Evolutionary conservation across 805 yeast species (phyloP).

Genomic region (Metschnikowia bowlesiae): DNA sequence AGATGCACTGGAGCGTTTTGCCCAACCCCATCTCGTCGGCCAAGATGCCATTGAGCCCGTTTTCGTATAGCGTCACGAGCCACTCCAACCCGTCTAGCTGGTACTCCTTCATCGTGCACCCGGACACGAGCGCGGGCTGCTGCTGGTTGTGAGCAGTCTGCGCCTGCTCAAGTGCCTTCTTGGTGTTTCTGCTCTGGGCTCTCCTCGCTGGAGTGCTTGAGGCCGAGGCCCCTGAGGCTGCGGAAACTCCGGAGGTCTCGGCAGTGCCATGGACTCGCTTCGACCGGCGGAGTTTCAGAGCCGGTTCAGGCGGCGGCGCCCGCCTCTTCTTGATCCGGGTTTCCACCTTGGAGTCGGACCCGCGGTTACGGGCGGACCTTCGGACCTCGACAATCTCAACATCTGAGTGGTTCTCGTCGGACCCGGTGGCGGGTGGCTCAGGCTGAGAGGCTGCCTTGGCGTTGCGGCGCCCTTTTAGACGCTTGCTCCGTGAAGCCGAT

Average conservation of each 20-base stretch:
- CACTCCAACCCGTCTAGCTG: conserved; percentile 90
- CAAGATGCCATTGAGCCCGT: conserved; percentile 89
- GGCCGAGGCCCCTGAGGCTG: too few species aligned
- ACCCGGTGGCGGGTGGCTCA: too few species aligned
- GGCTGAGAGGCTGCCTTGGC: too few species aligned
- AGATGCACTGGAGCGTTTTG: conserved; percentile 84
- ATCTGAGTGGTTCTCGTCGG: neutral
- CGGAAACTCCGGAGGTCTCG: too few species aligned
- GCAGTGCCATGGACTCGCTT: too few species aligned
- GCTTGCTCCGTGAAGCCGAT: too few species aligned
- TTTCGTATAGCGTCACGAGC: conserved; percentile 83
- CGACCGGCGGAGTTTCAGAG: too few species aligned
- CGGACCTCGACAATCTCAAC: neutral
- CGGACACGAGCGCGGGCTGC: conserved; percentile 33
- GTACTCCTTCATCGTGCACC: conserved; percentile 68
- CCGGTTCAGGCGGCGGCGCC: neutral
- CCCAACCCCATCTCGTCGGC: conserved; percentile 99
- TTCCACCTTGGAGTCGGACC: neutral
- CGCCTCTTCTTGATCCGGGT: neutral
- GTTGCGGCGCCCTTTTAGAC: too few species aligned
- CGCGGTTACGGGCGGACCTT: neutral
- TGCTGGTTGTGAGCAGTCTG: conserved; percentile 21
- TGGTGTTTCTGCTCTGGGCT: conserved; percentile 13
- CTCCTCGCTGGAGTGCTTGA: too few species aligned
- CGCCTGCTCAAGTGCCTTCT: conserved; percentile 24